phyloP scores from a whole-genome alignment of 129 eudicot species.

The Arctium lappa region DNA sequence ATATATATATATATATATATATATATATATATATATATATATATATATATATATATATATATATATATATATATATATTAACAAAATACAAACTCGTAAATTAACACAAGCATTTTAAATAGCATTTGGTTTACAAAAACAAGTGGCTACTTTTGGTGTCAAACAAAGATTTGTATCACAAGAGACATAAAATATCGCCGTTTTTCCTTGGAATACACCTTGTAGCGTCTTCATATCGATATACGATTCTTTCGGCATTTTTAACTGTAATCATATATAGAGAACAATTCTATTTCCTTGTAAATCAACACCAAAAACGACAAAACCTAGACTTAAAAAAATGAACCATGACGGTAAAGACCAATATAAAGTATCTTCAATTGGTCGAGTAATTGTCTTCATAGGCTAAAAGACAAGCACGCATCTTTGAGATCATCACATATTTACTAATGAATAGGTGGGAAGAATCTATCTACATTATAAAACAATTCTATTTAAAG shows the following conservation, averaged over 20 bases:
- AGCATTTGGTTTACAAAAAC: background rate
- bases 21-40: too few species aligned
- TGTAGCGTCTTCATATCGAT: background rate
- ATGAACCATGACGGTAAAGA: background rate
- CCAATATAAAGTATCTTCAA: background rate
- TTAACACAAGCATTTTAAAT: too few species aligned
- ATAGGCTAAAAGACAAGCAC: background rate
- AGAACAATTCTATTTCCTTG: background rate
- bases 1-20: too few species aligned
- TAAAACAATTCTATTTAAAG: background rate
- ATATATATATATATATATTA: too few species aligned
- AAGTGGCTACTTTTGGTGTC: background rate
- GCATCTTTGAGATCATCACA: constrained; percentile 32
- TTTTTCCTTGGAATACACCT: background rate
- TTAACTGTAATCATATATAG: background rate
- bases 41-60: too few species aligned
- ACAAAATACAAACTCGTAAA: too few species aligned
- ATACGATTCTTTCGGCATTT: background rate
- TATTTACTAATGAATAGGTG: background rate
- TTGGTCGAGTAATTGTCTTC: background rate
- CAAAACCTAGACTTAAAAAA: background rate
- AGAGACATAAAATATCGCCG: background rate
- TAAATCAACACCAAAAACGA: background rate
- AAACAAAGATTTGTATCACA: background rate
- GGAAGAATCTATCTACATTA: background rate